Conservation (phyloP, 2,329 filamentous ascomycete genomes). For the Sporothrix curviconia region DNA sequence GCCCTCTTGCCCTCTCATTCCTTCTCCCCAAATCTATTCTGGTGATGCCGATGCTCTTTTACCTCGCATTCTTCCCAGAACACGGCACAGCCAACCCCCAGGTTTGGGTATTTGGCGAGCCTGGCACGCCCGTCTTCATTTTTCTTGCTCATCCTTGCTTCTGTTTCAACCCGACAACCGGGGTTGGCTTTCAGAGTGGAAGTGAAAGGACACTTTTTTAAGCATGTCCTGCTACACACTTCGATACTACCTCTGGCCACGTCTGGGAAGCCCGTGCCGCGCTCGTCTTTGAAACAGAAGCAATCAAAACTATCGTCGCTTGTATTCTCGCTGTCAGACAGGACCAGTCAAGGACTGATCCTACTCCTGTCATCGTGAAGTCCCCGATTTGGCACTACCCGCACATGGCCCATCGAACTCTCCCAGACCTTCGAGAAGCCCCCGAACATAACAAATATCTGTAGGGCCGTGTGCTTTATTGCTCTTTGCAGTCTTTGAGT, state of each 20-base stretch:
- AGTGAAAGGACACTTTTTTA: not conserved
- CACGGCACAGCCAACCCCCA: not conserved
- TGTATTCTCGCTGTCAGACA: not conserved
- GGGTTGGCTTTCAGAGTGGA: not conserved
- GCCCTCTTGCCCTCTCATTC: not conserved
- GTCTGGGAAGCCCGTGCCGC: not conserved
- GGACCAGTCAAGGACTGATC: not conserved
- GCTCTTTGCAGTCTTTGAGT: not conserved
- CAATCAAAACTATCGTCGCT: not conserved
- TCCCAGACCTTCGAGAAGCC: no score
- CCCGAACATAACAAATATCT: not conserved
- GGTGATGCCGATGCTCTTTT: not conserved
- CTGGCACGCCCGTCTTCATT: not conserved
- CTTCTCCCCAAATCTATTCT: not conserved
- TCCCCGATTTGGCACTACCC: no score
- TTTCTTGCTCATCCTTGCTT: not conserved
- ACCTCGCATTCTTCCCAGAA: constrained; percentile 3
- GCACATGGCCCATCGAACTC: no score
- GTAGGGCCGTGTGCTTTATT: not conserved
- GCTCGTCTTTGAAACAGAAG: not conserved
- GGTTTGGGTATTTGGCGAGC: not conserved
- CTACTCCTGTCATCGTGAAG: not conserved
- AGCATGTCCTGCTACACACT: not conserved
- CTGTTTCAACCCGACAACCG: constrained; percentile 4
- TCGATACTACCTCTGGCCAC: not conserved